Percentiles rank a stretch among this genome's conserved stretches.
These are phyloP conservation scores for Kwoniella shandongensis DNA, from an alignment of 768 basidiomycete genomes.

Conservation along the genomic window DNA sequence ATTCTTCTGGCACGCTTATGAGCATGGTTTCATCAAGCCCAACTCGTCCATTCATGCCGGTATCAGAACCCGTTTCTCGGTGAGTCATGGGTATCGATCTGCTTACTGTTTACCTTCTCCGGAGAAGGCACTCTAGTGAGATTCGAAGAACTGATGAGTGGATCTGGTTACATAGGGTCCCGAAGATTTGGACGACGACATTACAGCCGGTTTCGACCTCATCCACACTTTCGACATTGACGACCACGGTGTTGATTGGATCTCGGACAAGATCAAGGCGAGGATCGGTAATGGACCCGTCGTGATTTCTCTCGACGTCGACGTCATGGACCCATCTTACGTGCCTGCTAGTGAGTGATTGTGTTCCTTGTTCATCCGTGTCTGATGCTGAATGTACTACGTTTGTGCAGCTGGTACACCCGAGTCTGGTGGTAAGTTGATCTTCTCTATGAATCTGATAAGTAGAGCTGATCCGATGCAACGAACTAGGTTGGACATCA, in stretches of 20 bases:
- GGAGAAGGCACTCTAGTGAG: too few relatives aligned
- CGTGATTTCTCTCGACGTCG: slow-evolving; percentile 59
- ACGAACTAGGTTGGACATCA: slow-evolving; percentile 35
- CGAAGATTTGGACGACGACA: slow-evolving; percentile 68
- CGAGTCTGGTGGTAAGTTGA: slow-evolving; percentile 31
- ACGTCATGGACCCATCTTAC: slow-evolving; percentile 46
- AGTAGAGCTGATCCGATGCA: background rate
- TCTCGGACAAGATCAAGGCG: slow-evolving; percentile 68
- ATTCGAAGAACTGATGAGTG: background rate
- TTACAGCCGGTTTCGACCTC: slow-evolving; percentile 71
- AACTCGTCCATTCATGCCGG: slow-evolving; percentile 75
- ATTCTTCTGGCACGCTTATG: slow-evolving; percentile 76
- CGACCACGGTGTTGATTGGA: slow-evolving; percentile 68
- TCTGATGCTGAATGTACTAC: too few relatives aligned
- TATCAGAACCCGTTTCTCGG: slow-evolving; percentile 71
- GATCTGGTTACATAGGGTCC: slow-evolving; percentile 58
- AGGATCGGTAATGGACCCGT: slow-evolving; percentile 74
- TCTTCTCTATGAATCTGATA: background rate
- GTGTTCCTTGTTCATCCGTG: background rate
- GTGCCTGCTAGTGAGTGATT: slow-evolving; percentile 46
- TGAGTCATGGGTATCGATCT: slow-evolving; percentile 52
- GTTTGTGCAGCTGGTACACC: slow-evolving; percentile 46
- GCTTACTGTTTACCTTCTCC: too few relatives aligned
- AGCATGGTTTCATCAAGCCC: slow-evolving; percentile 73
- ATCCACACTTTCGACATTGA: slow-evolving; percentile 82